Evolutionary conservation across 208 protist species (phyloP).

Genomic region (Acanthamoeba polyphaga): DNA sequence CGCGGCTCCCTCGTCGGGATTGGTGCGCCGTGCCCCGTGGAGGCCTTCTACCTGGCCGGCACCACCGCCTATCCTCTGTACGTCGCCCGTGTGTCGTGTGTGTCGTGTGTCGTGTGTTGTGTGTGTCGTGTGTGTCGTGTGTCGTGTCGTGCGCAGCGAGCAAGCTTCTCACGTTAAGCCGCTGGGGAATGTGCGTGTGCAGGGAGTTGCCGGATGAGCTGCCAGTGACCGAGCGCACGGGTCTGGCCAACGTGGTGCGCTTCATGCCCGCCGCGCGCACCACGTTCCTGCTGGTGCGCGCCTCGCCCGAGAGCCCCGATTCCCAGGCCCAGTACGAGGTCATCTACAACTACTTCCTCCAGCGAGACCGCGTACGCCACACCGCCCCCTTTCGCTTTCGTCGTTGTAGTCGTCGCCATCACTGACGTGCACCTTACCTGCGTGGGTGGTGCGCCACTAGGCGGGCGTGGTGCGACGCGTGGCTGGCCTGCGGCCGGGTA

Average conservation of each 20-base stretch:
- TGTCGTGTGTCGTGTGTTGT: neutral
- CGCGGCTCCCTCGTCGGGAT: neutral
- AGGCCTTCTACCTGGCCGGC: constrained; percentile 15
- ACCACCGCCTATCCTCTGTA: neutral
- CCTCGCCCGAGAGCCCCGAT: neutral
- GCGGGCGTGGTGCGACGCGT: neutral
- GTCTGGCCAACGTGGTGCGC: neutral
- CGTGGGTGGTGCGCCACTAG: neutral
- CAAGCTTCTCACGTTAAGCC: neutral
- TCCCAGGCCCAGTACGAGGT: neutral
- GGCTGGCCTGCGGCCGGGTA: neutral
- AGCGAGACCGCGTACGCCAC: constrained; percentile 1
- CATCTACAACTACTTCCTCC: constrained; percentile 34
- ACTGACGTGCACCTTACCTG: too few relatives aligned
- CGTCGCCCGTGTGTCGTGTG: neutral
- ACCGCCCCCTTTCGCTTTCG: neutral
- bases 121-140: neutral
- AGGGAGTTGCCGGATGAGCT: neutral
- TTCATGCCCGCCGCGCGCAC: neutral
- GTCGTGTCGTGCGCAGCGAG: too few relatives aligned
- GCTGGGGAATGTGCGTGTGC: neutral
- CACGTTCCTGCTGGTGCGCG: constrained; percentile 10
- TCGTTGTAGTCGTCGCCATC: neutral
- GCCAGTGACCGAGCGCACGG: neutral
- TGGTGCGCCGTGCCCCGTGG: neutral